Base-by-base conservation (phyloP, 257 asterid species). In the Penstemon davidsonii region DNA sequence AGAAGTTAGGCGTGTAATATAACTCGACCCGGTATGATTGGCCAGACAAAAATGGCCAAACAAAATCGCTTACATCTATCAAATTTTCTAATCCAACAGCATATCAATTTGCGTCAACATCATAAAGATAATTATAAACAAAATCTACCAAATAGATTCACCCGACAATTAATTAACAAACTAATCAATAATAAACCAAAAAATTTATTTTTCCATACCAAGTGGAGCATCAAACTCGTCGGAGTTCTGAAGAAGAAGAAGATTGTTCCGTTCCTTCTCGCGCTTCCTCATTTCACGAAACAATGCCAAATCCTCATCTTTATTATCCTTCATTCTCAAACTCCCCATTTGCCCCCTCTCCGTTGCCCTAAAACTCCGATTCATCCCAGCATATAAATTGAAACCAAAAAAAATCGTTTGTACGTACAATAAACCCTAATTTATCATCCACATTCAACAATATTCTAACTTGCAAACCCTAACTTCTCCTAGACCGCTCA, bases 271-370 rank as follows among this genome's bases (percentile, higher is more conserved):
- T 59, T 84, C 97, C 73, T 90, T 90, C 79, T 92, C 98, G 45
- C 90, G 94, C 74, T 66, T 86, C 66, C 93, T 83, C 98, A 92
- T 88, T 83, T 92, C 98, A 39, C 89, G 80, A 75, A 92, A 92
- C 82, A 92, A 77, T 5, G 96, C 89, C 74, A 92, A 85, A 69
- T 92, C 97, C 64, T 92, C 97, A 63, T 92, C 98, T 74, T 79
- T 86, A 56, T 53, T 72, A 75, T 90, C 96, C 76, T 76, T 90
- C 76, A 74, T 69, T 77, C 93, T 85, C 82, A 90, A 51, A 72
- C 87, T 81, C 60, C 90, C 92, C 84, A 85, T 76, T 55, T 73
- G 78, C 60, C 82, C 83, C 81, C 88, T 83, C 75, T 85, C 91
- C 67, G 84, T 84, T 54, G 88, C 88, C 83, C 95, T 85, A 83